Evolutionary conservation across 192 early-diverging fungal species (phyloP).

Genomic region (Allomyces macrogynus): DNA sequence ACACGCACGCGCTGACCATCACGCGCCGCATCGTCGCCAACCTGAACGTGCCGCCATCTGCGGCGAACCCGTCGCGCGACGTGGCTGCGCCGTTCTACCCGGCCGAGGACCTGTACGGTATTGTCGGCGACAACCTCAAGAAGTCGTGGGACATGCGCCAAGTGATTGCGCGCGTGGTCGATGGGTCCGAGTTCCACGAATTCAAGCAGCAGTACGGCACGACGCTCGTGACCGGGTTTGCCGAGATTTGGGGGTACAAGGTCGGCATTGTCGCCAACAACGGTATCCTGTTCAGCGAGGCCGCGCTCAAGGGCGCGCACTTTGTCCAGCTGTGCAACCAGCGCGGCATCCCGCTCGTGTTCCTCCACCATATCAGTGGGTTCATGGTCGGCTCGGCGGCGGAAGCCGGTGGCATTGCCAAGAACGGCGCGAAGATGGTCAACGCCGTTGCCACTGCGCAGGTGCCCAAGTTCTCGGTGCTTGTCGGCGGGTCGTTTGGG

Average conservation of each 20-base stretch:
- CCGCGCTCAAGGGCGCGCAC: conserved; percentile 85
- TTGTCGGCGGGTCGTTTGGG: conserved; percentile 52
- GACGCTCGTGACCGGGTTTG: conserved; percentile 76
- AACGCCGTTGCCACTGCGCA: conserved; percentile 80
- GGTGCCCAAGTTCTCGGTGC: conserved; percentile 85
- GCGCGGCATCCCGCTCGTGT: conserved; percentile 69
- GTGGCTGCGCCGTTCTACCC: conserved; percentile 60
- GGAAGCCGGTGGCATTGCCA: conserved; percentile 90
- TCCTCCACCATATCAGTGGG: conserved; percentile 90
- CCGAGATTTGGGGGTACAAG: conserved; percentile 72
- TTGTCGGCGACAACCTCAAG: conserved; percentile 78
- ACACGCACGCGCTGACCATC: conserved; percentile 68
- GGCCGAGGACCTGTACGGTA: conserved; percentile 68
- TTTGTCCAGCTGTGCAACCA: conserved; percentile 83
- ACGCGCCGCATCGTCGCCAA: conserved; percentile 67
- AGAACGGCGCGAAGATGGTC: conserved; percentile 92
- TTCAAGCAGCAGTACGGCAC: conserved; percentile 87
- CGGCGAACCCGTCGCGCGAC: not conserved
- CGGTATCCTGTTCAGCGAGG: conserved; percentile 84
- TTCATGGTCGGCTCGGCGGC: conserved; percentile 92
- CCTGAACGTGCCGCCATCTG: conserved; percentile 38
- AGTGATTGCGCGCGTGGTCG: conserved; percentile 85
- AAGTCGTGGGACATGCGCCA: conserved; percentile 74
- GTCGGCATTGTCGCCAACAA: conserved; percentile 93
- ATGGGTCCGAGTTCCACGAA: conserved; percentile 73